A percentile compares a stretch with the other conserved stretches of the same genome.
Conservation (phyloP, 169 alveolate species). For the Cryptosporidium sp. region DNA sequence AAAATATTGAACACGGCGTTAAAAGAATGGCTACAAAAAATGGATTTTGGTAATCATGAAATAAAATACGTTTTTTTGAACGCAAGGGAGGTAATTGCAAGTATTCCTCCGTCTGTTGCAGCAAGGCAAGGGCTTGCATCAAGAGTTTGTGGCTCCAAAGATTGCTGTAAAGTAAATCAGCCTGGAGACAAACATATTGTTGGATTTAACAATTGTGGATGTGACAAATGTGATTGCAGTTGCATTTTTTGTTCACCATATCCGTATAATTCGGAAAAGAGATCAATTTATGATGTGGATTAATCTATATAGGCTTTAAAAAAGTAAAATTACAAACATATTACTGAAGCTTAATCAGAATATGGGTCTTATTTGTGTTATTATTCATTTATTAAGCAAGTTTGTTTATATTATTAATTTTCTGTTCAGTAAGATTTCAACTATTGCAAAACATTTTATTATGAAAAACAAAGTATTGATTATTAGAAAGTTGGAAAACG, state of each 20-base stretch:
- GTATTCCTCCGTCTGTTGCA: constrained; percentile 2
- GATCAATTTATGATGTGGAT: constrained; percentile 13
- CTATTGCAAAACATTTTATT: too few relatives aligned
- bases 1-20: not conserved
- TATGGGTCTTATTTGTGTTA: not conserved
- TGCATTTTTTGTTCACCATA: not conserved
- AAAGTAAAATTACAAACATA: not conserved
- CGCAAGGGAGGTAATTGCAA: not conserved
- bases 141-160: not conserved
- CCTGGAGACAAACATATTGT: not conserved
- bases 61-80: not conserved
- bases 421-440: too few relatives aligned
- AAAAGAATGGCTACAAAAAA: not conserved
- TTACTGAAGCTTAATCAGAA: not conserved
- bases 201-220: not conserved
- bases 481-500: too few relatives aligned
- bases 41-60: not conserved
- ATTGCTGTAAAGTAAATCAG: not conserved
- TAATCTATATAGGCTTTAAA: not conserved
- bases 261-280: not conserved
- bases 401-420: too few relatives aligned
- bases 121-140: constrained; percentile 19
- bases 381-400: not conserved
- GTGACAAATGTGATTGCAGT: not conserved
- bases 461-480: not conserved